A percentile compares a stretch with the other conserved stretches of the same genome.
Evolutionary conservation across 2,329 filamentous ascomycete species (phyloP).

Genomic region (Microcyclospora tardicrescens): DNA sequence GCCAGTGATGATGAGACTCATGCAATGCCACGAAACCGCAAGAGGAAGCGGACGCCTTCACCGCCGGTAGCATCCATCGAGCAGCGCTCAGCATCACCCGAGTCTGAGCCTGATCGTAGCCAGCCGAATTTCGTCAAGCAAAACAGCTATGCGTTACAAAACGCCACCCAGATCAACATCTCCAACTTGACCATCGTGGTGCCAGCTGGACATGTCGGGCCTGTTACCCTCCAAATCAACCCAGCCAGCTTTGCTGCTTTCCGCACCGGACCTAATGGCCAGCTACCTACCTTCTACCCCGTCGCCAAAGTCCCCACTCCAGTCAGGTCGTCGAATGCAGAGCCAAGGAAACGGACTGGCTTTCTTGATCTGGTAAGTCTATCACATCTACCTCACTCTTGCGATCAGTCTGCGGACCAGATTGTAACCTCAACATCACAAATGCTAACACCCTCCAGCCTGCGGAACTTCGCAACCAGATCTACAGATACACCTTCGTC

Average conservation of each 20-base stretch:
- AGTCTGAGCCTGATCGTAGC: constrained; percentile 3
- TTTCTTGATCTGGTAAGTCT: constrained; percentile 22
- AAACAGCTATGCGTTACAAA: background rate
- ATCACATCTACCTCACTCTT: no score
- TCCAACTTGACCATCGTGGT: constrained; percentile 33
- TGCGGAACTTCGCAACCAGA: constrained; percentile 33
- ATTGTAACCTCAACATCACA: no score
- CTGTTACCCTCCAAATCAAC: constrained; percentile 31
- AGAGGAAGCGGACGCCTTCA: constrained; percentile 18
- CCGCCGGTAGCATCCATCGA: constrained; percentile 12
- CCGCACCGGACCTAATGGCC: background rate
- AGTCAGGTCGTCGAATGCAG: background rate
- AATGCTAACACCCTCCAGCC: constrained; percentile 8
- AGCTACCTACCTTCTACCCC: background rate
- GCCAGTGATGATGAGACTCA: constrained; percentile 23
- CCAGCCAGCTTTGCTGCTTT: constrained; percentile 2
- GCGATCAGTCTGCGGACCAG: no score
- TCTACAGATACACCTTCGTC: constrained; percentile 34
- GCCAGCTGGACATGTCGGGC: constrained; percentile 32
- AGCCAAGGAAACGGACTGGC: constrained; percentile 5
- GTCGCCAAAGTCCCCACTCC: background rate
- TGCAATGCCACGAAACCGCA: constrained; percentile 11
- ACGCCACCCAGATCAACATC: constrained; percentile 14
- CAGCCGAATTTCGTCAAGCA: constrained; percentile 1
- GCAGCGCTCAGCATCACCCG: constrained; percentile 7